Evolutionary conservation across 2,329 filamentous ascomycete genomes (phyloP), one percentile per base, ranked within the genome.

Genomic region (Neurospora sp.): DNA sequence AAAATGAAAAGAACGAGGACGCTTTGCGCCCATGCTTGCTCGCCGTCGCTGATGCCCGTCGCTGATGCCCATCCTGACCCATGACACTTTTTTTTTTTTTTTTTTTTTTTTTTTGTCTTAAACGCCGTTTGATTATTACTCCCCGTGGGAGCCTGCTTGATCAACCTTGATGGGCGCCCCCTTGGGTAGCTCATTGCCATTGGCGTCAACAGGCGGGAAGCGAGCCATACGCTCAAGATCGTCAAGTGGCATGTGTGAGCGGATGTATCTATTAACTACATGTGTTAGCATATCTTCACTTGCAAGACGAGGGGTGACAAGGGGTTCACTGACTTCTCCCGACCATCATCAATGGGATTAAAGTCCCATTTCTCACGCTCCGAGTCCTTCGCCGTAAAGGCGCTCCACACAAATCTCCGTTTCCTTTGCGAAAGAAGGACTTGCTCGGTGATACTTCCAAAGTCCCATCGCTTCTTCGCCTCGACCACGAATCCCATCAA

Each of bases 351-450:
- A 3, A 85, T 81, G 0, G 93, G 93, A 81, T 94, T 87, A 80
- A 91, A 91, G 80, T 97, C 94, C 94, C 94, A 97, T 8, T 62
- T 62, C 28, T 62, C 52, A 17, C 52, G 7, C 28, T n/a, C 28
- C 5, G 52, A 33, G 28, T 28, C 13, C 23, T 33, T 28, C 78
- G 89, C 87, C 46, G 91, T 91, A 75, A 92, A 93, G 0, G 94
- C 92, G 52, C 87, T 87, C 90, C 93, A 96, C 36, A 93, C 91
- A 9, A 97, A 81, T 68, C 90, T 87, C 15, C 94, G 87, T 77
- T 90, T 89, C 58, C 93, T 90, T 83, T 97, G 94, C 66, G 91
- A 93, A 46, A 84, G 81, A 9, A 96, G 80, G 1, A 96, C 93
- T 68, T 92, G 86, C 69, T 87, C 80, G 5, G 91, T 93, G 76